Evolutionary conservation across 2,329 filamentous ascomycete species (phyloP).

Genomic region (Aspergillus sp.): DNA sequence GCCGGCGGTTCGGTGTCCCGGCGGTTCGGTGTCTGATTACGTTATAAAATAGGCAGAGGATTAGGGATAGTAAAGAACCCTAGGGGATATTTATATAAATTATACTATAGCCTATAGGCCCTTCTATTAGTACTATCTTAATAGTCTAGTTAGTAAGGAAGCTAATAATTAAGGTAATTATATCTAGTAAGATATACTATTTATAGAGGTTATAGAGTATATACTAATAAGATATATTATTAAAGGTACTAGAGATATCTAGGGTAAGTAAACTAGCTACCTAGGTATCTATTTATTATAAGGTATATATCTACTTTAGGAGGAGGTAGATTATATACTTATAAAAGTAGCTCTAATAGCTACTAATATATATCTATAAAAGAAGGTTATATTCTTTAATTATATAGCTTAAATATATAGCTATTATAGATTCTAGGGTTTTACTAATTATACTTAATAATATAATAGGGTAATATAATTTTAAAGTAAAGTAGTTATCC

Average conservation of each 20-base stretch:
- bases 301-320: background rate
- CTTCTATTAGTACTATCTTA: background rate
- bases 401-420: conserved; percentile 9
- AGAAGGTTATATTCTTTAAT: conserved; percentile 6
- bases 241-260: too few species aligned
- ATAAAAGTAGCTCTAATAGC: background rate
- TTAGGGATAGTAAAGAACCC: conserved; percentile 15
- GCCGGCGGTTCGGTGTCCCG: too few species aligned
- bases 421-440: conserved; percentile 13
- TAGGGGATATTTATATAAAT: conserved; percentile 2
- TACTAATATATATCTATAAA: background rate
- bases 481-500: conserved; percentile 10
- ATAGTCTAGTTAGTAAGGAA: conserved; percentile 6
- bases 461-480: conserved; percentile 13
- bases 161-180: conserved; percentile 14
- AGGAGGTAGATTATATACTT: conserved; percentile 3
- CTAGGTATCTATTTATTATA: background rate
- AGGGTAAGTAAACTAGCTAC: background rate
- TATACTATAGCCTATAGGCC: background rate
- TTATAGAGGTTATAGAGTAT: background rate
- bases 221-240: background rate
- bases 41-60: conserved; percentile 24
- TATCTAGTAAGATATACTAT: background rate
- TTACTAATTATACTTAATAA: conserved; percentile 12
- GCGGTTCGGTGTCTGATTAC: too few species aligned